Conservation (phyloP, 176 grass and related monocot species). For the Bolboschoenus planiculmis region DNA sequence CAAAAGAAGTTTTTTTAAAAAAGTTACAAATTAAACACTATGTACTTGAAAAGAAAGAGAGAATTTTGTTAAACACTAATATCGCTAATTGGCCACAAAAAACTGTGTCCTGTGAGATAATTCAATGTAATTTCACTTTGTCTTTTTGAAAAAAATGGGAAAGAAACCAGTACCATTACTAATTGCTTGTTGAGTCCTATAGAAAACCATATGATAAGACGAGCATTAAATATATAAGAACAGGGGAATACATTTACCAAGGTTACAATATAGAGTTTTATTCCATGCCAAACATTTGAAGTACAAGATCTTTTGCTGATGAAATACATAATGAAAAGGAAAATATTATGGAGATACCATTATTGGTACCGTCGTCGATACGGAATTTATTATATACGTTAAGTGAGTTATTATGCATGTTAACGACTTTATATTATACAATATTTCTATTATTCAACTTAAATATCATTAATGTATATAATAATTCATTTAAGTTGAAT, state of each 20-base stretch:
- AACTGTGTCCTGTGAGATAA: background rate
- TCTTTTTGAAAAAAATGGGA: background rate
- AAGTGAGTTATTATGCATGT: too few relatives aligned
- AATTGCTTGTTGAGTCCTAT: background rate
- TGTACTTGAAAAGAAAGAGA: background rate
- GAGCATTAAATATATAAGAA: background rate
- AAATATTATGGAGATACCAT: too few relatives aligned
- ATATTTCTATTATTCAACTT: too few relatives aligned
- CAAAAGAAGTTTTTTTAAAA: background rate
- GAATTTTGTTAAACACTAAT: background rate
- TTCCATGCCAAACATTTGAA: background rate
- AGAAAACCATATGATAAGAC: background rate
- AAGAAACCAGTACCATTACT: background rate
- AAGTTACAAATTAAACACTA: background rate
- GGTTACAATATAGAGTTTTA: background rate
- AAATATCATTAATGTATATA: too few relatives aligned
- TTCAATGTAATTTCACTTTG: background rate
- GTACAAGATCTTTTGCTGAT: background rate
- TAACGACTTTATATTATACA: too few relatives aligned
- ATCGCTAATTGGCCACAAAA: background rate
- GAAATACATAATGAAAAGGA: background rate
- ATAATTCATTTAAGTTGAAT: too few relatives aligned
- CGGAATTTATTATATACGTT: too few relatives aligned
- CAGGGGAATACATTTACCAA: background rate
- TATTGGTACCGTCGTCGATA: too few relatives aligned